phyloP scores from a whole-genome alignment of 176 grass and related monocot genomes.

The Aegilops bicornis region DNA sequence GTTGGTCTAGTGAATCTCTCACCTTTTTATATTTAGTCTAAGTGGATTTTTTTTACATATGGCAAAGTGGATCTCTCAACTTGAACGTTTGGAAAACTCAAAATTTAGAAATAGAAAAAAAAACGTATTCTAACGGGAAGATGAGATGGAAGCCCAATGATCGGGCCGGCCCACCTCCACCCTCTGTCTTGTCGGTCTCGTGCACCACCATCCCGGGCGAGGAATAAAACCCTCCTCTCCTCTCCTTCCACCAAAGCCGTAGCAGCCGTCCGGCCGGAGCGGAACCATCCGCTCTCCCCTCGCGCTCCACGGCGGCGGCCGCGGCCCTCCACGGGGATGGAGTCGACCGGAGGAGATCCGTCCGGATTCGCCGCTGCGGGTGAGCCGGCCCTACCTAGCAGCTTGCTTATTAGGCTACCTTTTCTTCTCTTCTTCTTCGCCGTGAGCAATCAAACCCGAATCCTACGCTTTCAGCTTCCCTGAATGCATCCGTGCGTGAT shows the following conservation, averaged over 20 bases:
- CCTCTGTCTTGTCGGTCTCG: constrained; percentile 11
- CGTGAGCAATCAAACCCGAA: not conserved
- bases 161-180: not conserved
- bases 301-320: not conserved
- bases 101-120: too few species aligned
- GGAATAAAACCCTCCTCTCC: constrained; percentile 7
- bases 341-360: constrained; percentile 15
- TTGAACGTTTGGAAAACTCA: too few species aligned
- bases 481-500: not conserved
- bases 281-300: not conserved
- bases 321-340: not conserved
- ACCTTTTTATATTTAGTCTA: too few species aligned
- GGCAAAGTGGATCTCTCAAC: too few species aligned
- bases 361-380: not conserved
- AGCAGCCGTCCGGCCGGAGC: not conserved
- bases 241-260: not conserved
- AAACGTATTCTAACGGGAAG: too few species aligned
- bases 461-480: not conserved
- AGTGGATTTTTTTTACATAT: too few species aligned
- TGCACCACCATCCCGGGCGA: not conserved
- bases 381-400: not conserved
- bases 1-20: too few species aligned
- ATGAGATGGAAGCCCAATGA: not conserved
- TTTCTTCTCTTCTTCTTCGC: not conserved
- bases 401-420: not conserved